Conservation (phyloP, 2,329 filamentous ascomycete genomes). For the Phyllosticta paracitricarpa region DNA sequence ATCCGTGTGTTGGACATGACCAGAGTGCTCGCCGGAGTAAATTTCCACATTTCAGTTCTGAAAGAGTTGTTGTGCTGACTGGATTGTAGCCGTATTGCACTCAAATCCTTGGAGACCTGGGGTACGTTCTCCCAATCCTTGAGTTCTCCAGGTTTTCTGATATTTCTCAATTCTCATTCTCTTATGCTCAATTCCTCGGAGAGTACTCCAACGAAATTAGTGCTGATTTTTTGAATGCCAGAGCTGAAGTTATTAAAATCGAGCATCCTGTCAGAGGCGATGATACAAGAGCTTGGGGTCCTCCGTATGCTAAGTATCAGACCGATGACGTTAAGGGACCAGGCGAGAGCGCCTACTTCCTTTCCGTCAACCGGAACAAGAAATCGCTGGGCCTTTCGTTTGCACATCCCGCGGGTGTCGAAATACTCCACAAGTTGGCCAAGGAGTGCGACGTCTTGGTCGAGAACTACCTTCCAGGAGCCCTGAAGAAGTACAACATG, state of each 20-base stretch:
- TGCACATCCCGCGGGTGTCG: slow-evolving; percentile 70
- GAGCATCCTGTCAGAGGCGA: slow-evolving; percentile 87
- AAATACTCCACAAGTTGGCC: slow-evolving; percentile 76
- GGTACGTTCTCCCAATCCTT: slow-evolving; percentile 47
- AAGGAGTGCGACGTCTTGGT: slow-evolving; percentile 85
- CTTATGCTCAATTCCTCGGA: slow-evolving; percentile 17
- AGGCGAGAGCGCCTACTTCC: slow-evolving; percentile 90
- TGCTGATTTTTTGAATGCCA: slow-evolving; percentile 29
- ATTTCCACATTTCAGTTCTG: slow-evolving; percentile 18
- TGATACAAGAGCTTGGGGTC: slow-evolving; percentile 93
- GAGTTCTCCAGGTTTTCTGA: no score
- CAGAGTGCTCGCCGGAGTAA: slow-evolving; percentile 82
- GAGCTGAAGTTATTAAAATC: slow-evolving; percentile 93
- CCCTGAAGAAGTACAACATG: slow-evolving; percentile 80
- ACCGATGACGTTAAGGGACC: slow-evolving; percentile 51
- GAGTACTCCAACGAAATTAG: slow-evolving; percentile 21
- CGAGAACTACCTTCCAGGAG: slow-evolving; percentile 90
- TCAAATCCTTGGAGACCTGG: slow-evolving; percentile 90
- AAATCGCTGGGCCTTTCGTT: slow-evolving; percentile 90
- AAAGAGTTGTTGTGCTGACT: background rate
- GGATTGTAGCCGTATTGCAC: slow-evolving; percentile 77
- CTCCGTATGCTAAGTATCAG: slow-evolving; percentile 77
- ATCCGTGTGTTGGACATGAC: slow-evolving; percentile 94
- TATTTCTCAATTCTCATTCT: no score
- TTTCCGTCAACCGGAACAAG: slow-evolving; percentile 94